These are phyloP conservation scores for Kwoniella bestiolae DNA, from an alignment of 768 basidiomycete genomes.

Conservation along the genomic window DNA sequence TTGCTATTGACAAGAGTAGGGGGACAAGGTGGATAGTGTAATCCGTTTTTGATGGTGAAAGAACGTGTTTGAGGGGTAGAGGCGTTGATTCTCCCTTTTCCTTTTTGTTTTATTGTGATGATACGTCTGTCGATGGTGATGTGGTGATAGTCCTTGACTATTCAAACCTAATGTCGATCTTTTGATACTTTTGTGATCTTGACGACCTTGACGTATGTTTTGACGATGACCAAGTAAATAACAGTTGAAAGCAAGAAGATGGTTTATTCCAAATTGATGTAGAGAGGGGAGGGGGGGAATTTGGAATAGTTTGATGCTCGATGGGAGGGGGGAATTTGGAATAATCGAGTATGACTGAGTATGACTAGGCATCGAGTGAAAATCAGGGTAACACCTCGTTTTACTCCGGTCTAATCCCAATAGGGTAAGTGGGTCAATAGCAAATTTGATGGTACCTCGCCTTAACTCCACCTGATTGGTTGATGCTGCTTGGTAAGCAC, in stretches of 20 bases:
- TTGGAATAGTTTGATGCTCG: slow-evolving; percentile 16
- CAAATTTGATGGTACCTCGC: neutral
- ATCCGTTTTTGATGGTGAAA: slow-evolving; percentile 2
- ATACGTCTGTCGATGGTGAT: neutral
- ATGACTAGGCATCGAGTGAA: neutral
- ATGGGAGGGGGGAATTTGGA: slow-evolving; percentile 9
- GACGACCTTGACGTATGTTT: neutral
- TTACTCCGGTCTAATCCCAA: neutral
- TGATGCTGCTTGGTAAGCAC: neutral
- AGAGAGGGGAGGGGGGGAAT: slow-evolving; percentile 14
- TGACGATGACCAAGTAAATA: neutral
- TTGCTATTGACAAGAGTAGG: neutral
- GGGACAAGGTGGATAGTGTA: neutral
- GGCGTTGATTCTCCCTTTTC: neutral
- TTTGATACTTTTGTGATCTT: neutral
- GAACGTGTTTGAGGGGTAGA: neutral
- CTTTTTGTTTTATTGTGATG: slow-evolving; percentile 4
- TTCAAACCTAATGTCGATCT: neutral
- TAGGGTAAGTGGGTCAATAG: neutral
- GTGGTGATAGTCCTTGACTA: no score
- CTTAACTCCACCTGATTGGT: neutral
- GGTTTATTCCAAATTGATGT: slow-evolving; percentile 1
- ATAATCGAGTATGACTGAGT: no score
- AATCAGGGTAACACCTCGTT: neutral
- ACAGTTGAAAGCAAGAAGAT: slow-evolving; percentile 1